Percentiles rank a stretch among this genome's conserved stretches.
Conservation (phyloP, 257 asterid species). For the Echites panduratus region DNA sequence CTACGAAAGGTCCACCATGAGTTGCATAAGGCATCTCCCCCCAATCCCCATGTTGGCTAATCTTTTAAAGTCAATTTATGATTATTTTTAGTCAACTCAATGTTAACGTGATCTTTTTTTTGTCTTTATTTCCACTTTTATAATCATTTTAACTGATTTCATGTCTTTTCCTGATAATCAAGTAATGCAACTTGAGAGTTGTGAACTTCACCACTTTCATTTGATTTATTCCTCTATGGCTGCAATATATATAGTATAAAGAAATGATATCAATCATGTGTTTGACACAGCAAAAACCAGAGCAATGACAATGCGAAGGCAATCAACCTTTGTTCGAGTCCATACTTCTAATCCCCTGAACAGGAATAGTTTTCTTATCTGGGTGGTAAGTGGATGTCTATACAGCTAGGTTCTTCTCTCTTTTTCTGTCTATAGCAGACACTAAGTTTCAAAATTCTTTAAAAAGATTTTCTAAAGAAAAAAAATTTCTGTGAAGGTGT, state of each 20-base stretch:
- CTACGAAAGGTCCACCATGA: background rate
- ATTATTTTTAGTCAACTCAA: background rate
- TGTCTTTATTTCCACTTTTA: too few species aligned
- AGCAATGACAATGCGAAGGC: slow-evolving; percentile 74
- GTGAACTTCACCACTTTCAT: background rate
- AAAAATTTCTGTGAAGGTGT: background rate
- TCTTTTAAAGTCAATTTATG: background rate
- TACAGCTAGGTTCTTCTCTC: slow-evolving; percentile 6
- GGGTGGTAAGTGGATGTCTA: slow-evolving; percentile 61
- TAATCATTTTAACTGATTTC: too few species aligned
- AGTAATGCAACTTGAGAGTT: background rate
- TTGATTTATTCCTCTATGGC: background rate
- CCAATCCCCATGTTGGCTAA: background rate
- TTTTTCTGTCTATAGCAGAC: background rate
- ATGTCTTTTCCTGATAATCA: too few species aligned
- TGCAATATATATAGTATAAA: background rate
- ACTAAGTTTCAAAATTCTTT: background rate
- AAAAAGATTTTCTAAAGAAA: background rate
- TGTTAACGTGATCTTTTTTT: too few species aligned
- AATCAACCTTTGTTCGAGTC: slow-evolving; percentile 78
- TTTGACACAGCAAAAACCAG: slow-evolving; percentile 53
- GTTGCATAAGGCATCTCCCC: background rate
- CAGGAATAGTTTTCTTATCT: slow-evolving; percentile 55
- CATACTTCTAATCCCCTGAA: slow-evolving; percentile 75
- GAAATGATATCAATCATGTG: slow-evolving; percentile 3